A percentile compares a stretch with the other conserved stretches of the same genome.
Conservation (phyloP, 192 early-diverging fungal genomes). For the Lobosporangium transversale region DNA sequence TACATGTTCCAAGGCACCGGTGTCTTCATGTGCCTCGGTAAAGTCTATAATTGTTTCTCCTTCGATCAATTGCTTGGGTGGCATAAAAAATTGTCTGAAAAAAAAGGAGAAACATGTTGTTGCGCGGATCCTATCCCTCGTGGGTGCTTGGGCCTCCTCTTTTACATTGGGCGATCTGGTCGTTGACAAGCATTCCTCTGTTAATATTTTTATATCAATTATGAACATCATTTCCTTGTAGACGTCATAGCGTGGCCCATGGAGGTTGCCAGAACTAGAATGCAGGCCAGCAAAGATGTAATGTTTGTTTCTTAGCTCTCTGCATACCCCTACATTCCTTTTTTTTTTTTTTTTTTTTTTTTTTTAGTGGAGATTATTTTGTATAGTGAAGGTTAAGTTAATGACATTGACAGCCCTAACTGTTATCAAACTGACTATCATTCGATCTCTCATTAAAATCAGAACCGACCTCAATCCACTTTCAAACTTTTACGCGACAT, state of each 20-base stretch:
- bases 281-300: slow-evolving; percentile 51
- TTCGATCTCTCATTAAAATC: background rate
- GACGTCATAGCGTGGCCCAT: slow-evolving; percentile 42
- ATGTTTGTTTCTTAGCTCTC: background rate
- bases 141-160: slow-evolving; percentile 8
- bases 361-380: background rate
- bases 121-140: no score
- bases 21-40: slow-evolving; percentile 54
- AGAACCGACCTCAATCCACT: slow-evolving; percentile 47
- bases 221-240: no score
- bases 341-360: no score
- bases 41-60: background rate
- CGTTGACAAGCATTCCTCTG: no score
- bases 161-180: background rate
- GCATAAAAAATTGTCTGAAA: no score
- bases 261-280: slow-evolving; percentile 50
- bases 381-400: background rate
- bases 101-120: no score
- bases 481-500: slow-evolving; percentile 47
- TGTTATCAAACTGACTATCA: no score
- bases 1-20: slow-evolving; percentile 51
- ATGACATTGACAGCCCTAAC: background rate
- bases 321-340: no score
- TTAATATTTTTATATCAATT: no score
- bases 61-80: background rate